A percentile compares a stretch with the other conserved stretches of the same genome.
phyloP scores from a whole-genome alignment of 352 stramenopile genomes.

The Phytophthora fragariae region DNA sequence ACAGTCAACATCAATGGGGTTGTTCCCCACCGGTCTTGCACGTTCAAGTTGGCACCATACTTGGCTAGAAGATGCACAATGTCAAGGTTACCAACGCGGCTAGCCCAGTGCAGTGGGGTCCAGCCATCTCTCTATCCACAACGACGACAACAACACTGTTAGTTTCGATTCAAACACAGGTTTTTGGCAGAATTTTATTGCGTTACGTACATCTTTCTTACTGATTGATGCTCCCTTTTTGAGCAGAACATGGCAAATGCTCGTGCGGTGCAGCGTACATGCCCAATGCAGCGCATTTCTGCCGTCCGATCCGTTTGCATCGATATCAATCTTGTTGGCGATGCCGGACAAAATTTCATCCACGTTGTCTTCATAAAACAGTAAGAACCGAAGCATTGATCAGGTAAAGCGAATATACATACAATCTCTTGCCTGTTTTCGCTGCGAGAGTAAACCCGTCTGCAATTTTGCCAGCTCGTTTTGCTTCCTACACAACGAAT shows the following conservation, averaged over 20 bases:
- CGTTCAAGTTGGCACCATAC: slow-evolving; percentile 75
- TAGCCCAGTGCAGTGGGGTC: slow-evolving; percentile 82
- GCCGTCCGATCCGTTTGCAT: slow-evolving; percentile 76
- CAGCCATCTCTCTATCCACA: slow-evolving; percentile 67
- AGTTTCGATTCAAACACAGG: not conserved
- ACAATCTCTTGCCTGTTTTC: slow-evolving; percentile 55
- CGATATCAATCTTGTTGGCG: slow-evolving; percentile 76
- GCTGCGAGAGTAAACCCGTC: slow-evolving; percentile 78
- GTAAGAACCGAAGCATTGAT: not conserved
- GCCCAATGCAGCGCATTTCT: slow-evolving; percentile 86
- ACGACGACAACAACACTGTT: not conserved
- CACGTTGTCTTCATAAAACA: slow-evolving; percentile 61
- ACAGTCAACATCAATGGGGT: slow-evolving; percentile 85
- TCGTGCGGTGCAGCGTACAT: slow-evolving; percentile 76
- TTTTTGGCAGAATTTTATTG: not conserved
- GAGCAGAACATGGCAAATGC: slow-evolving; percentile 82
- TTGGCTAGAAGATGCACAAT: slow-evolving; percentile 84
- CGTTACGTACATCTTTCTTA: slow-evolving; percentile 70
- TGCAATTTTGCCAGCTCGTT: slow-evolving; percentile 50
- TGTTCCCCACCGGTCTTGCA: slow-evolving; percentile 79
- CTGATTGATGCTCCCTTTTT: slow-evolving; percentile 83
- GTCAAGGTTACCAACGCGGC: slow-evolving; percentile 74
- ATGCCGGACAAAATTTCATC: slow-evolving; percentile 77
- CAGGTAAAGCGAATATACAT: not conserved
- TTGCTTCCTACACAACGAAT: slow-evolving; percentile 43